phyloP scores from a whole-genome alignment of 2,329 filamentous ascomycete genomes.

The Hymenoscyphus scutula region DNA sequence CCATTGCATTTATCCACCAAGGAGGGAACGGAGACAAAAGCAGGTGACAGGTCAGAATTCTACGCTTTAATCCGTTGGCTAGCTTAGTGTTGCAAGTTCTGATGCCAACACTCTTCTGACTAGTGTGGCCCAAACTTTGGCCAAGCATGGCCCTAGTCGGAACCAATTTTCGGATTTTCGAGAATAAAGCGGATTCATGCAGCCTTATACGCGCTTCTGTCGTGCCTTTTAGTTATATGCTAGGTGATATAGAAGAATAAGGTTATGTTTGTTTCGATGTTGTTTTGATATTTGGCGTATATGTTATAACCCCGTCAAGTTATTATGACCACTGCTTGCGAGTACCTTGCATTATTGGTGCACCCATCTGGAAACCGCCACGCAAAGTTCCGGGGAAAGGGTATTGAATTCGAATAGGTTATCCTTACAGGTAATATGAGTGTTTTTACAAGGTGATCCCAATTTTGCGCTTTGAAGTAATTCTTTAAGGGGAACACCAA shows the following conservation, averaged over 20 bases:
- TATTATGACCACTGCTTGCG: background rate
- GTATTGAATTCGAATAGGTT: background rate
- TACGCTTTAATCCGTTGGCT: background rate
- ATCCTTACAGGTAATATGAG: background rate
- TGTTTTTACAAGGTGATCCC: background rate
- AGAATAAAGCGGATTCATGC: background rate
- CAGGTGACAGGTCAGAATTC: background rate
- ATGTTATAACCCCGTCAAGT: background rate
- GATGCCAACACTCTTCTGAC: background rate
- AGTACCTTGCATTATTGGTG: background rate
- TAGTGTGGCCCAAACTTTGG: background rate
- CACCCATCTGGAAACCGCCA: background rate
- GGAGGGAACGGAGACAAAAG: background rate
- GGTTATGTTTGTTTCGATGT: background rate
- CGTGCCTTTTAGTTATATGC: background rate
- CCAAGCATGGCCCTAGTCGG: background rate
- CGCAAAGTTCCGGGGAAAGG: background rate
- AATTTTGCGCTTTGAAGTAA: background rate
- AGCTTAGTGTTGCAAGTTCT: background rate
- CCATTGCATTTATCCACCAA: background rate
- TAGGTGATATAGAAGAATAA: background rate
- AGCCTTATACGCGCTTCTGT: background rate
- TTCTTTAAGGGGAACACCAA: background rate
- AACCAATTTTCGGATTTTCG: background rate
- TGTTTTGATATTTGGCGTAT: background rate